Evolutionary conservation across 352 stramenopile species (phyloP).

Genomic region (Aphanomyces cochlioides): DNA sequence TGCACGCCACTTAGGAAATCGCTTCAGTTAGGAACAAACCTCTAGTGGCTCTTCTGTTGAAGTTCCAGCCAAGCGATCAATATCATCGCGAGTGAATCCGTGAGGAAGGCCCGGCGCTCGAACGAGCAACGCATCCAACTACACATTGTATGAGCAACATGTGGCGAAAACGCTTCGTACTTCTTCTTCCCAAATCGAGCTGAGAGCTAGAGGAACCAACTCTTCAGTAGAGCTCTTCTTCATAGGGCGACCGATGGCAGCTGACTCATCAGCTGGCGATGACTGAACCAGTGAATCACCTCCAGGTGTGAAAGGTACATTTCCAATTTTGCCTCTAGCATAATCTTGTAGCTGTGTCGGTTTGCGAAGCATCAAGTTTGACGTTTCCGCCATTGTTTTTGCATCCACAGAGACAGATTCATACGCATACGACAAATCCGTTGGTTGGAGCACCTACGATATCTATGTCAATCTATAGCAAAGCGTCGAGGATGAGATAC

Average conservation of each 20-base stretch:
- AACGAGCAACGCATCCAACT: constrained; percentile 48
- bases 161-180: constrained; percentile 41
- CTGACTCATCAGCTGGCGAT: background rate
- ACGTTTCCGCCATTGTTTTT: constrained; percentile 26
- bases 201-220: constrained; percentile 23
- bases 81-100: constrained; percentile 51
- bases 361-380: constrained; percentile 39
- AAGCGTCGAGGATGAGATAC: background rate
- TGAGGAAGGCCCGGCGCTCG: constrained; percentile 50
- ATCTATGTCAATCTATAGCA: background rate
- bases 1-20: background rate
- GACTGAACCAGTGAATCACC: constrained; percentile 49
- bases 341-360: constrained; percentile 79
- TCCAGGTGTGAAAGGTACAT: constrained; percentile 65
- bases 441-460: constrained; percentile 44
- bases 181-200: constrained; percentile 39
- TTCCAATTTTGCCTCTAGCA: constrained; percentile 70
- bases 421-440: constrained; percentile 64
- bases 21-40: too few relatives aligned
- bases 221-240: constrained; percentile 18
- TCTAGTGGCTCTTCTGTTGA: background rate
- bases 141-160: constrained; percentile 28
- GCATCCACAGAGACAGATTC: constrained; percentile 34
- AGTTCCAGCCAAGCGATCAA: constrained; percentile 19
- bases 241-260: constrained; percentile 27